Evolutionary conservation across 768 basidiomycete species (phyloP), one percentile per base, ranked within the genome.

Genomic region (Suillus lakei): DNA sequence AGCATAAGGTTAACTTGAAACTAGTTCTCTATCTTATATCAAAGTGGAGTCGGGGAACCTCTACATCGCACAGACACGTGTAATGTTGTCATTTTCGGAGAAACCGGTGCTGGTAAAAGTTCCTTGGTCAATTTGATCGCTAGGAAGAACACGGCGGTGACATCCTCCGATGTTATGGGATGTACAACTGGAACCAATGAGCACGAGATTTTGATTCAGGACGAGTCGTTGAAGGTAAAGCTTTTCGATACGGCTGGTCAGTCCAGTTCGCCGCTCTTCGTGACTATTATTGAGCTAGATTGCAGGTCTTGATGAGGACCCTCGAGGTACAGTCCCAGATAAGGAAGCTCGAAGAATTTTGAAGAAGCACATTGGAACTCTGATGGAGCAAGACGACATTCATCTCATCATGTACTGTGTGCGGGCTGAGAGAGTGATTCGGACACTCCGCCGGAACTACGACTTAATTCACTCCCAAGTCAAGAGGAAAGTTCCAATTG

Each of bases 331-430:
- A 46, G 44, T 46, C n/a, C 44, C 44, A 0, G 9, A 46, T 12
- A n/a, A 1, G 10, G 9, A n/a, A 5, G 50, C 28, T 51, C 50
- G 16, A 51, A 4, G 2, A 51, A 8, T 30, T 0, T 28, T 51
- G 8, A 30, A 30, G 28, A 28, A 9, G 2, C 50, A 28, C 8
- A 1, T 51, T 51, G 16, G 16, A 51, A 51, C 50, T 18, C 15
- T 18, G 16, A 30, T 9, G 8, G 3, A 18, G 32, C 67, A 72
- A 41, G 68, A 66, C 2, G 80, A 81, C 3, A 69, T 83, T 28
- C 78, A 73, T 66, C 77, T 84, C 28, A 68, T 84, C 38, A 66
- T 83, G 5, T 81, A 77, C 65, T 77, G 77, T 54, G 73, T 81
- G 64, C 76, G 78, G 21, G 79, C 71, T 36, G 79, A 81, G 4